Evolutionary conservation across 805 yeast genomes (phyloP).

Genomic region (Yamadazyma paraphyllophila): DNA sequence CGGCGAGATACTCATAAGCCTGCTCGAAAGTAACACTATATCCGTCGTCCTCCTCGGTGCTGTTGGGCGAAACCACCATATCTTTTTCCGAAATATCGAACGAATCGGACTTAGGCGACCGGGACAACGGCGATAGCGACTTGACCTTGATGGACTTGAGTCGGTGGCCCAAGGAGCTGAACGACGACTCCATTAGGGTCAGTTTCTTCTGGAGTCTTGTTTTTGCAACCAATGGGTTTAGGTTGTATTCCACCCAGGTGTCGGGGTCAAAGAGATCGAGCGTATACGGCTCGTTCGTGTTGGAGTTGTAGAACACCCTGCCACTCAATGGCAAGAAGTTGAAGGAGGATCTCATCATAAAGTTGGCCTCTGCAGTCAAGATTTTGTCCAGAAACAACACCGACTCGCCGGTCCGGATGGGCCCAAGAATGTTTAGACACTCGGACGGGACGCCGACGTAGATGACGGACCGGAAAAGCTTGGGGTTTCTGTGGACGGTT

Average conservation of each 20-base stretch:
- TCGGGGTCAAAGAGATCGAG: constrained; percentile 79
- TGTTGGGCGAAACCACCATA: background rate
- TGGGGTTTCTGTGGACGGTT: constrained; percentile 66
- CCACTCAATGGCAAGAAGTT: constrained; percentile 77
- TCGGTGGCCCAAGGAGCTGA: constrained; percentile 27
- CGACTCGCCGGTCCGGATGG: constrained; percentile 77
- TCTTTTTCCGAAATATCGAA: constrained; percentile 2
- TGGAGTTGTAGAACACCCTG: constrained; percentile 63
- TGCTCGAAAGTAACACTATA: constrained; percentile 47
- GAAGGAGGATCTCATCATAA: constrained; percentile 84
- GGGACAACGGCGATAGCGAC: constrained; percentile 16
- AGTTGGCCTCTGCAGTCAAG: constrained; percentile 76
- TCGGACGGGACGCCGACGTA: constrained; percentile 84
- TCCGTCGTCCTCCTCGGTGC: constrained; percentile 12
- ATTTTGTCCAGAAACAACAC: constrained; percentile 72
- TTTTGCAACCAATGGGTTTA: constrained; percentile 69
- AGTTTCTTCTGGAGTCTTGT: constrained; percentile 15
- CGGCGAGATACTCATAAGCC: constrained; percentile 60
- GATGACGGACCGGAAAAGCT: constrained; percentile 67
- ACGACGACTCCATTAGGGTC: constrained; percentile 18
- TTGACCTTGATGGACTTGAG: constrained; percentile 24
- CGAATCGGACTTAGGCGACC: constrained; percentile 12
- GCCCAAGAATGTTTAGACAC: constrained; percentile 85
- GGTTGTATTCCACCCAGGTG: constrained; percentile 71
- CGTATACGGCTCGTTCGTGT: constrained; percentile 55